Conservation (phyloP, 192 early-diverging fungal genomes). For the Mortierella antarctica region DNA sequence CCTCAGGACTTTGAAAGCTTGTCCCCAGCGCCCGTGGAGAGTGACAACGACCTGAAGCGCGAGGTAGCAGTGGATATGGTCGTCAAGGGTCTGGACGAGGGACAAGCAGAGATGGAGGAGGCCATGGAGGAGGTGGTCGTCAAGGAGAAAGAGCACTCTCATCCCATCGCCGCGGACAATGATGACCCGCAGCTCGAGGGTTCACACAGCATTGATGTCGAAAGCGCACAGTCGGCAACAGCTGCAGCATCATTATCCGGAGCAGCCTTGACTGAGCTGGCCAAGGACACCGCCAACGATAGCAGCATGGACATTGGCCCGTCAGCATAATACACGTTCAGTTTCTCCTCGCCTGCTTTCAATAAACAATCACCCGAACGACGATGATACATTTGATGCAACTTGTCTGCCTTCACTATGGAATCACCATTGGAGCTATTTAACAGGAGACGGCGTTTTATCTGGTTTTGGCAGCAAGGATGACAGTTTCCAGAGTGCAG, state of each 20-base stretch:
- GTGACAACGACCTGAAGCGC: conserved; percentile 32
- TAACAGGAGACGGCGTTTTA: background rate
- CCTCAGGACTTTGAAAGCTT: conserved; percentile 54
- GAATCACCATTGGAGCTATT: background rate
- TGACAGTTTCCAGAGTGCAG: conserved; percentile 33
- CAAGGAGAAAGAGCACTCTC: conserved; percentile 37
- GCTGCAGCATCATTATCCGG: background rate
- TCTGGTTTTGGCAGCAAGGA: conserved; percentile 9
- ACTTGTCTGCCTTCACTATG: too few species aligned
- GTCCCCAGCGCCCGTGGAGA: conserved; percentile 35
- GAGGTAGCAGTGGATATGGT: conserved; percentile 42
- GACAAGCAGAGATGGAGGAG: conserved; percentile 52
- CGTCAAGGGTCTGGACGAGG: conserved; percentile 47
- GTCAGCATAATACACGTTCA: too few species aligned
- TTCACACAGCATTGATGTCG: background rate
- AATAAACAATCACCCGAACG: too few species aligned
- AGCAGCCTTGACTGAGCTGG: too few species aligned
- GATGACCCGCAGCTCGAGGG: background rate
- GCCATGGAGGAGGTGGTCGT: conserved; percentile 46
- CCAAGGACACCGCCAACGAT: background rate
- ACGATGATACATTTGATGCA: too few species aligned
- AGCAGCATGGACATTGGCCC: conserved; percentile 24
- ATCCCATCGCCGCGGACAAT: background rate
- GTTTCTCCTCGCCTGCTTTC: background rate
- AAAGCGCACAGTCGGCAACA: background rate